Evolutionary conservation across 169 alveolate genomes (phyloP), one percentile per base, ranked within the genome.

Genomic region (Plasmodium relictum): DNA sequence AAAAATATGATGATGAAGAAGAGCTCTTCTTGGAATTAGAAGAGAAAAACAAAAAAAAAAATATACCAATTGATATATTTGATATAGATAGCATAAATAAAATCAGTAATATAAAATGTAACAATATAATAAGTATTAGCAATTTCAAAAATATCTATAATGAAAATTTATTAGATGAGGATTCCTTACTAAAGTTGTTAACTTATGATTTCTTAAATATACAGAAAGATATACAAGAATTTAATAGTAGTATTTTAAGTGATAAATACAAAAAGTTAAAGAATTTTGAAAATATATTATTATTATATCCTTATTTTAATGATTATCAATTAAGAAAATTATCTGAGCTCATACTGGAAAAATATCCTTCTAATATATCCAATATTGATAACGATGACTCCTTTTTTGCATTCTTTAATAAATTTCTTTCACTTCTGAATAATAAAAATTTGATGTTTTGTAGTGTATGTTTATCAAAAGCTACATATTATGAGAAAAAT

Each of bases 91-190:
- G 44, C 6, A 83, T 83, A 22, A 83, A 83, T 31, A 83, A 68
- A 56, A 83, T 83, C 16, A 83, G 91, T 62, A 68, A 18, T 31
- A 56, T 39, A 68, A 83, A 83, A 59, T 83, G 91, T 65, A 83
- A 66, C 41, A 83, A 83, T 48, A 83, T 83, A 18, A 83, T 83
- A 83, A 83, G 91, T 71, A 83, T 83, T 66, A 69, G 91, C 31
- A 83, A 74, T 52, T 83, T 83, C 48, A 83, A 83, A 83, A 83
- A 83, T 83, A 83, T 83, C 14, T 83, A 83, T 45, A 83, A 83
- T 48, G 83, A 83, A 54, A 83, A 83, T 59, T 37, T 83, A 62
- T 48, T 83, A 18, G 91, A 83, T 83, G 91, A 83, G 14, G 91
- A 83, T 68, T 68, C 73, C 0, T 61, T 83, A 16, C 61, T 83